Percentiles rank a stretch among this genome's conserved stretches.
These are phyloP conservation scores for Mycena citricolor DNA, from an alignment of 1,284 basidiomycete genomes.

Conservation along the genomic window DNA sequence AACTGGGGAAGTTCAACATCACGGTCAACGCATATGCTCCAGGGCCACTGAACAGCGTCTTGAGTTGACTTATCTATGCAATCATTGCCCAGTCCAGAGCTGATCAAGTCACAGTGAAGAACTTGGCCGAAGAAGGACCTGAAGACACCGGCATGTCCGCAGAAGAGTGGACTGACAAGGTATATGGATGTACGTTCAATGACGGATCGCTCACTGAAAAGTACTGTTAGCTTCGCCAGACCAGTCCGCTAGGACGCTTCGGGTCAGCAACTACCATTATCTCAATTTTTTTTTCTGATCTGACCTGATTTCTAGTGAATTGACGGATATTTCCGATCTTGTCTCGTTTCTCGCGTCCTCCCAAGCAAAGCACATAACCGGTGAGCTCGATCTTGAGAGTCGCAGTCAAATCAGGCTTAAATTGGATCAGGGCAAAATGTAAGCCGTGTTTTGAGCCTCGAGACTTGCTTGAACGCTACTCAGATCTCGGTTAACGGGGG, in stretches of 20 bases:
- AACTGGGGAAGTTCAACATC: constrained; percentile 35
- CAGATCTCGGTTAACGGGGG: constrained; percentile 16
- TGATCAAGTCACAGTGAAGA: constrained; percentile 1
- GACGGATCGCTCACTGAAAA: too few relatives aligned
- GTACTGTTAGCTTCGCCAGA: background rate
- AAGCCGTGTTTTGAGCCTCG: background rate
- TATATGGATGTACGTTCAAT: background rate
- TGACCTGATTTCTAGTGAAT: constrained; percentile 2
- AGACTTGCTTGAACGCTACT: background rate
- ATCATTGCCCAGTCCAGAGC: constrained; percentile 11
- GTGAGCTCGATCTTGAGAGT: constrained; percentile 15
- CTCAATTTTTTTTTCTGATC: too few relatives aligned
- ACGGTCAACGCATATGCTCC: constrained; percentile 43
- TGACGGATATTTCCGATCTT: constrained; percentile 26
- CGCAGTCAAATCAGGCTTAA: background rate
- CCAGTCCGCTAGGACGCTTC: background rate
- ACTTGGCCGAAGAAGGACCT: background rate
- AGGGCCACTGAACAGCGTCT: constrained; percentile 30
- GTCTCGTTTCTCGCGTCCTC: constrained; percentile 27
- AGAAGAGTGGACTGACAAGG: constrained; percentile 1
- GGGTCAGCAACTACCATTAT: background rate
- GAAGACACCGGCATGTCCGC: background rate
- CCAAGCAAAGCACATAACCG: constrained; percentile 27
- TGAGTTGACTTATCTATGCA: constrained; percentile 8
- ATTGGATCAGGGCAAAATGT: constrained; percentile 6